Conservation (phyloP, 2,329 filamentous ascomycete genomes). For the Pseudogymnoascus sp. region DNA sequence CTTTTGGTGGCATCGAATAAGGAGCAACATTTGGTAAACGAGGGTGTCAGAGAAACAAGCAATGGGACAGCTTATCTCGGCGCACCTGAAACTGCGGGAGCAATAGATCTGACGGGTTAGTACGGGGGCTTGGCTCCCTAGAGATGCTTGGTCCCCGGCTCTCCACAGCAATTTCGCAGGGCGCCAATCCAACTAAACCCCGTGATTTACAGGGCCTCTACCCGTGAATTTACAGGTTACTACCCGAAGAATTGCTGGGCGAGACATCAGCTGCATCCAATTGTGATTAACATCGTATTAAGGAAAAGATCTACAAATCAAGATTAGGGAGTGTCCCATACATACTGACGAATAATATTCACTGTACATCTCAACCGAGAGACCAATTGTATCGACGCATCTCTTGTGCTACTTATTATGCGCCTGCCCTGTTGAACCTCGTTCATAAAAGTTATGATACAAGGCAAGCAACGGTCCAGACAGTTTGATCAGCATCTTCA, state of each 20-base stretch:
- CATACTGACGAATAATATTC: background rate
- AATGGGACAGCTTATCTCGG: background rate
- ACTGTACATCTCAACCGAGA: background rate
- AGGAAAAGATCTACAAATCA: background rate
- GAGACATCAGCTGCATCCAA: background rate
- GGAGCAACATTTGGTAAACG: background rate
- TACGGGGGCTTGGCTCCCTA: background rate
- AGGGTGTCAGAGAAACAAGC: background rate
- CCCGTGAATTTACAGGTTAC: background rate
- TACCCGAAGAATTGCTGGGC: background rate
- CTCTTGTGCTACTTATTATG: background rate
- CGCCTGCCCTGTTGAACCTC: background rate
- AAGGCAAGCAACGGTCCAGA: background rate
- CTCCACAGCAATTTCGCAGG: constrained; percentile 1
- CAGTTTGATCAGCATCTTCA: constrained; percentile 4
- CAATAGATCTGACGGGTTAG: constrained; percentile 4
- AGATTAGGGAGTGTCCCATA: background rate
- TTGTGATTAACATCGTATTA: background rate
- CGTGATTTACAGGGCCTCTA: background rate
- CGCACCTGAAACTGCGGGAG: background rate
- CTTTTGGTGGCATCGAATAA: background rate
- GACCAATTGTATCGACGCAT: background rate
- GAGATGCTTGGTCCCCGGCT: background rate
- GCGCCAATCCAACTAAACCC: background rate
- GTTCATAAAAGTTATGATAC: background rate